Evolutionary conservation across 1,284 basidiomycete species (phyloP).

Genomic region (Wallemia ichthyophaga): DNA sequence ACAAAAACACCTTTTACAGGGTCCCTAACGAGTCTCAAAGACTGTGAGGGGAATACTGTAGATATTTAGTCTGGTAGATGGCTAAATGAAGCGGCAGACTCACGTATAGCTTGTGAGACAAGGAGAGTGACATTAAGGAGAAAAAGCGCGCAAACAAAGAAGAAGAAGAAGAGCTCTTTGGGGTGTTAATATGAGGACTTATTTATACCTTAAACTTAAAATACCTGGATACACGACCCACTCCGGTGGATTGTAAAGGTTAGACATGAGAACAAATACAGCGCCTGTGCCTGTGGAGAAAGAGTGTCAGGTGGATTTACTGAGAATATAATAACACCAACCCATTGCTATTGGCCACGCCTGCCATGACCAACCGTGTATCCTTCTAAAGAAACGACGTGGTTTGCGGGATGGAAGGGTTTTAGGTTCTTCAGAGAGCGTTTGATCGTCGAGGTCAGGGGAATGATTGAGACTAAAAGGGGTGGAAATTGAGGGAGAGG

Average conservation of each 20-base stretch:
- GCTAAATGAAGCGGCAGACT: neutral
- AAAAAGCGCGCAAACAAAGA: conserved; percentile 4
- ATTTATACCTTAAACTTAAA: no score
- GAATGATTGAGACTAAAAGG: neutral
- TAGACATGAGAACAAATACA: neutral
- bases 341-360: neutral
- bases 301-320: no score
- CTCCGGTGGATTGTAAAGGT: neutral
- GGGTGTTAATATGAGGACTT: neutral
- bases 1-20: conserved; percentile 7
- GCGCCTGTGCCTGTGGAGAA: neutral
- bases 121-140: conserved; percentile 4
- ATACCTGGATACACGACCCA: neutral
- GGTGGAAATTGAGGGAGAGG: no score
- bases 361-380: neutral
- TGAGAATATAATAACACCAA: neutral
- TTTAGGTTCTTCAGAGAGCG: neutral
- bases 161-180: conserved; percentile 4
- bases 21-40: conserved; percentile 3
- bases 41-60: conserved; percentile 2
- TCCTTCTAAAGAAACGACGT: neutral
- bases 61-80: no score
- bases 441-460: neutral
- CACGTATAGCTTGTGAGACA: conserved; percentile 5
- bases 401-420: neutral